Evolutionary conservation across 306 rosid genomes (phyloP).

Genomic region (Arachis hypogaea): DNA sequence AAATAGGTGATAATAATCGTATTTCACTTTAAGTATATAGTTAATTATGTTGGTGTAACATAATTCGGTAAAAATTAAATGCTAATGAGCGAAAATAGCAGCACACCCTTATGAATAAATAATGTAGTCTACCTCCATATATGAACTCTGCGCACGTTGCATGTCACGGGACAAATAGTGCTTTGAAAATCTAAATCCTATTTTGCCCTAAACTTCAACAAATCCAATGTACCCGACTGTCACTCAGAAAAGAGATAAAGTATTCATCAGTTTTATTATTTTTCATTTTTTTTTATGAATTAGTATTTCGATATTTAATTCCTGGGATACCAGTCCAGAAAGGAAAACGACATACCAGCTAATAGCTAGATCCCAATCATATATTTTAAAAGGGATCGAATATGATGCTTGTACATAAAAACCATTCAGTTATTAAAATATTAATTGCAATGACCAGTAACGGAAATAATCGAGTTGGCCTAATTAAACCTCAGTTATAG

Average conservation of each 20-base stretch:
- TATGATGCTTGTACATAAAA: not conserved
- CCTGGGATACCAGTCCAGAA: constrained; percentile 20
- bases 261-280: not conserved
- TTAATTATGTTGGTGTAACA: too few relatives aligned
- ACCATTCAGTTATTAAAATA: not conserved
- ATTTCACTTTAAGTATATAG: too few relatives aligned
- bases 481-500: not conserved
- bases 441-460: not conserved
- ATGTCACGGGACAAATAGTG: constrained; percentile 46
- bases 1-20: too few relatives aligned
- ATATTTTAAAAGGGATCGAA: not conserved
- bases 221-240: not conserved
- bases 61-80: too few relatives aligned
- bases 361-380: constrained; percentile 12
- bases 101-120: too few relatives aligned
- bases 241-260: not conserved
- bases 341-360: constrained; percentile 21
- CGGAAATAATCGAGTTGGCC: not conserved
- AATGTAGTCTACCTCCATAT: not conserved
- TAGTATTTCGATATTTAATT: constrained; percentile 2
- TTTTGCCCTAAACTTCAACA: not conserved
- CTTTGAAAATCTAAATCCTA: constrained; percentile 8
- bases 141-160: constrained; percentile 18
- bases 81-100: too few relatives aligned
- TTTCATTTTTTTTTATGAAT: not conserved